phyloP scores from a whole-genome alignment of 257 asterid species.

The Lantana camara region DNA sequence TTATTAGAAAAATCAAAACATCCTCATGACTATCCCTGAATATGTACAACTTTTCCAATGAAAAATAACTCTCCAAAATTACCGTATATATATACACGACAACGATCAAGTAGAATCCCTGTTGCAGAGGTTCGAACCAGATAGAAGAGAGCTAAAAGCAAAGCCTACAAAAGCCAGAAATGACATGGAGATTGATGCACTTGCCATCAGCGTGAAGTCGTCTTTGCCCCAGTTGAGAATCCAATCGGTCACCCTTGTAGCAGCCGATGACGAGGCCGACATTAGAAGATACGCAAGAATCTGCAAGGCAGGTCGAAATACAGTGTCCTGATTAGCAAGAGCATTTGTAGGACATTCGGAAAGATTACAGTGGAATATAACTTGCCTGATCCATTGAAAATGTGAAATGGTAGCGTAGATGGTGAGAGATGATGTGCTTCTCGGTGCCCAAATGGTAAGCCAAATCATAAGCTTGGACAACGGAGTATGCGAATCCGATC shows the following conservation, averaged over 20 bases:
- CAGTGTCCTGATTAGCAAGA: neutral
- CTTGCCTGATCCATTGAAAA: constrained; percentile 82
- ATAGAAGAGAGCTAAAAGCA: constrained; percentile 66
- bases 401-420: constrained; percentile 57
- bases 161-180: constrained; percentile 76
- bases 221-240: constrained; percentile 84
- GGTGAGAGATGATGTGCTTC: constrained; percentile 56
- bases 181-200: constrained; percentile 73
- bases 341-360: neutral
- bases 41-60: constrained; percentile 27
- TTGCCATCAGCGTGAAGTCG: constrained; percentile 76
- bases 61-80: neutral
- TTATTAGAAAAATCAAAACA: neutral
- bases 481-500: constrained; percentile 74
- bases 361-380: neutral
- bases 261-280: constrained; percentile 88
- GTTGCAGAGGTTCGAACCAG: constrained; percentile 68
- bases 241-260: constrained; percentile 88
- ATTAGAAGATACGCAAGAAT: constrained; percentile 76
- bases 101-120: constrained; percentile 39
- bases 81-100: neutral
- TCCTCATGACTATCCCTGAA: neutral
- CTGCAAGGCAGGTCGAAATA: too few species aligned
- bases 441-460: constrained; percentile 61
- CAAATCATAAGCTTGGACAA: constrained; percentile 60